A percentile compares a stretch with the other conserved stretches of the same genome.
Conservation (phyloP, 1,139 yeast genomes). For the Saccharomyces hybrid region DNA sequence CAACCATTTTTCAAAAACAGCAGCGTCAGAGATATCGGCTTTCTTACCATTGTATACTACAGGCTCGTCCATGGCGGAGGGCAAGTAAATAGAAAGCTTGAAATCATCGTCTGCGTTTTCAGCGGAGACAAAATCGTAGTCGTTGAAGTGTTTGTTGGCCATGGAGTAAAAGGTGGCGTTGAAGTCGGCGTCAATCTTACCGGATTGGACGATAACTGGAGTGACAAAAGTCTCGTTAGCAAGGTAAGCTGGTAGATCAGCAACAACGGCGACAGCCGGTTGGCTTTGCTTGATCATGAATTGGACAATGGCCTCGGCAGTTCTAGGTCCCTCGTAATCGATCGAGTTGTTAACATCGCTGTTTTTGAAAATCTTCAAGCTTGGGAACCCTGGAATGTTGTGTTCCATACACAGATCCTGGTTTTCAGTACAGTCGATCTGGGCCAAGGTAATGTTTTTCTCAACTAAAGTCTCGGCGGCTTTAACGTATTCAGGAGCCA, state of each 20-base stretch:
- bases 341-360: slow-evolving; percentile 37
- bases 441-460: slow-evolving; percentile 69
- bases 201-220: slow-evolving; percentile 34
- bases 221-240: slow-evolving; percentile 35
- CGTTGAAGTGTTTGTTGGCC: slow-evolving; percentile 21
- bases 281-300: slow-evolving; percentile 77
- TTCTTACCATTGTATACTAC: slow-evolving; percentile 33
- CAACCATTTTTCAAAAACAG: slow-evolving; percentile 46
- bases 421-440: slow-evolving; percentile 88
- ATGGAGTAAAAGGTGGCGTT: slow-evolving; percentile 25
- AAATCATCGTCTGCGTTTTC: slow-evolving; percentile 36
- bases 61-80: slow-evolving; percentile 34
- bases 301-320: slow-evolving; percentile 64
- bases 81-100: slow-evolving; percentile 10
- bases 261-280: slow-evolving; percentile 64
- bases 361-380: slow-evolving; percentile 78
- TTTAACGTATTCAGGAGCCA: slow-evolving; percentile 81
- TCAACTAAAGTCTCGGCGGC: slow-evolving; percentile 74
- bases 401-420: slow-evolving; percentile 68
- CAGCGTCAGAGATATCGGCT: slow-evolving; percentile 27
- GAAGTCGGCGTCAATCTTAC: slow-evolving; percentile 17
- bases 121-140: slow-evolving; percentile 15
- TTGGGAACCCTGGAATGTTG: slow-evolving; percentile 85
- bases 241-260: slow-evolving; percentile 44
- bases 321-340: slow-evolving; percentile 80